Percentiles rank a stretch among this genome's conserved stretches.
Evolutionary conservation across 345 rosid genomes (phyloP).

Genomic region (Excoecaria agallocha): DNA sequence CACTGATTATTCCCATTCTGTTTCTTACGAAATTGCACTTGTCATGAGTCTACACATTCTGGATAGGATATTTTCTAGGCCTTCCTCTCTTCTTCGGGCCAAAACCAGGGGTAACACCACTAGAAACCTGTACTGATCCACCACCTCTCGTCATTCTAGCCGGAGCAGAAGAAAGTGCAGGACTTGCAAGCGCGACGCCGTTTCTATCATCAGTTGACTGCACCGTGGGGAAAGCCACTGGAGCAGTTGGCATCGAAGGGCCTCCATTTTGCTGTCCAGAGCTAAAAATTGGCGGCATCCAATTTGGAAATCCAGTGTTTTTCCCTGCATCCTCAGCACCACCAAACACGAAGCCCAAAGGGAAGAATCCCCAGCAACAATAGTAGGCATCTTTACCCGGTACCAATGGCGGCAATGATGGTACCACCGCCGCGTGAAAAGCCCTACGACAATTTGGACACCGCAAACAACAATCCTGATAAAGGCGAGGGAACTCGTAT

Average conservation of each 20-base stretch:
- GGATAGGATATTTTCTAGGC: conserved; percentile 54
- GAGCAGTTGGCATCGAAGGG: not conserved
- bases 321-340: conserved; percentile 30
- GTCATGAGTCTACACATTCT: not conserved
- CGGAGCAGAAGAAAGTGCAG: conserved; percentile 1
- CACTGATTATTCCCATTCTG: no score
- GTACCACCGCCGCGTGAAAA: conserved; percentile 61
- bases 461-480: conserved; percentile 73
- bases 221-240: not conserved
- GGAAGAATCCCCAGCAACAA: conserved; percentile 86
- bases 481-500: conserved; percentile 75
- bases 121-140: conserved; percentile 23
- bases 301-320: conserved; percentile 16
- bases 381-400: conserved; percentile 83
- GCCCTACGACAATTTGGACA: conserved; percentile 73
- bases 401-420: conserved; percentile 63
- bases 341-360: conserved; percentile 53
- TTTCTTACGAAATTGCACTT: not conserved
- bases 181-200: not conserved
- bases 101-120: conserved; percentile 12
- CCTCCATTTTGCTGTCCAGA: conserved; percentile 11
- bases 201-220: not conserved
- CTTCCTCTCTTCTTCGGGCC: conserved; percentile 67
- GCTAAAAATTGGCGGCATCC: conserved; percentile 27
- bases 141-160: conserved; percentile 10